Base-by-base conservation (phyloP, 2,329 filamentous ascomycete genomes). In the Fusarium cyanostomum region DNA sequence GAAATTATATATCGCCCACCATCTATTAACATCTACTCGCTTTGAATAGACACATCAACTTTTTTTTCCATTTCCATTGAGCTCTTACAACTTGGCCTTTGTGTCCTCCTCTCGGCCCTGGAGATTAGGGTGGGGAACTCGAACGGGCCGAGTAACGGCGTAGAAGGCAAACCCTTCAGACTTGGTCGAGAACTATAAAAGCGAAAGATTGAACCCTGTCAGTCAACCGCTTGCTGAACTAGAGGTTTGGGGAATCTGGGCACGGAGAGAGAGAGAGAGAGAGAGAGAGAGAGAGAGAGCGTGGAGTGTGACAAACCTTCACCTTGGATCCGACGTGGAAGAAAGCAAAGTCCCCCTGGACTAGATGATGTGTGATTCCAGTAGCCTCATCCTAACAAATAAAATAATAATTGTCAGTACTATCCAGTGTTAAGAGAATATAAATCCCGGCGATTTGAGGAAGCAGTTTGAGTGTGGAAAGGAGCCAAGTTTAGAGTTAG, bases 321-420 rank as follows among this genome's bases (percentile, higher is more conserved):
- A 70, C 67, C 52, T 70, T 70, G 45, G 67, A 70, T 21, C 65
- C 67, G 18, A 70, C 67, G 7, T 70, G 63, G 60, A 70, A 70
- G 41, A 70, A 70, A 9, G 67, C 67, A 51, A 70, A 70, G 44
- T 70, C 67, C 10, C 67, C 65, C 0, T 56, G 52, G 2, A 62
- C 56, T 7, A 70, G 60, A 16, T 67, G 67, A 15, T 70, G 67
- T 3, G 68, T 70, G 30, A 70, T 57, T 1, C 67, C 67, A 12
- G 67, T 70, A n/a, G 67, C 67, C 46, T 69, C 67, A 5, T 70
- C 67, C 67, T 70, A 7, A 4, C 1, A 21, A 21, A 21, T 4
- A 28, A 28, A n/a, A 12, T 5, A n/a, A 8, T 8, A 16, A 34
- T 3, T 1, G 11, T 69, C 4, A 66, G 24, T 12, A 30, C 16